Evolutionary conservation across 768 basidiomycete genomes (phyloP).

Genomic region (Pluteus cervinus): DNA sequence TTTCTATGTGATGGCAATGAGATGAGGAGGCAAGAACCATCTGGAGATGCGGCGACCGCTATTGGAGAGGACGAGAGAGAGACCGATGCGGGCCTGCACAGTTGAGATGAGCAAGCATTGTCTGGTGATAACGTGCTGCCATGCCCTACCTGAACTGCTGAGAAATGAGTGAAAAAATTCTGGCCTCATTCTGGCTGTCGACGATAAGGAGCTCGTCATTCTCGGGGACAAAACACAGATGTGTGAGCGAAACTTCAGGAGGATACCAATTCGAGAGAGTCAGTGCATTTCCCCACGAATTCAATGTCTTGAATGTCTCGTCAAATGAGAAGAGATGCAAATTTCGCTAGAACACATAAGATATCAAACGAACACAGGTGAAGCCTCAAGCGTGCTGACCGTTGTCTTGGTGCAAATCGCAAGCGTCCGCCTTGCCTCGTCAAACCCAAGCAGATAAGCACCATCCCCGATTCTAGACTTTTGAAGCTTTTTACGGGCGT

Average conservation of each 20-base stretch:
- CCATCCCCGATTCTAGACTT: constrained; percentile 41
- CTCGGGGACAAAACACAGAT: constrained; percentile 40
- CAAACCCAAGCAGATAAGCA: constrained; percentile 41
- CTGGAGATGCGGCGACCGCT: constrained; percentile 41
- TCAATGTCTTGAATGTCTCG: constrained; percentile 34
- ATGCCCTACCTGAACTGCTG: constrained; percentile 44
- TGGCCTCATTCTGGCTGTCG: constrained; percentile 33
- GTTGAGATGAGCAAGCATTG: not conserved
- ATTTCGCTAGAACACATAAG: constrained; percentile 17
- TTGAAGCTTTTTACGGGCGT: constrained; percentile 25
- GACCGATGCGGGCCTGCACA: constrained; percentile 35
- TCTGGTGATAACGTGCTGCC: not conserved
- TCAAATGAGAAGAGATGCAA: constrained; percentile 44
- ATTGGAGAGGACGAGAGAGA: constrained; percentile 27
- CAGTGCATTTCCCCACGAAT: constrained; percentile 33
- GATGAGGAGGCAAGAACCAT: constrained; percentile 46
- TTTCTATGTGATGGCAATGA: constrained; percentile 16
- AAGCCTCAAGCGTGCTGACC: constrained; percentile 19
- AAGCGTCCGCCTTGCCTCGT: constrained; percentile 45
- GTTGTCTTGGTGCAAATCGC: constrained; percentile 37
- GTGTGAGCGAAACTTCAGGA: constrained; percentile 7
- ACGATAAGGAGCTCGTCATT: constrained; percentile 48
- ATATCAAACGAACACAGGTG: not conserved
- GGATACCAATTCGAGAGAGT: constrained; percentile 40
- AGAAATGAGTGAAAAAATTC: constrained; percentile 50